Evolutionary conservation across 2,329 filamentous ascomycete species (phyloP).

Genomic region (Penicillium aurantiogriseum): DNA sequence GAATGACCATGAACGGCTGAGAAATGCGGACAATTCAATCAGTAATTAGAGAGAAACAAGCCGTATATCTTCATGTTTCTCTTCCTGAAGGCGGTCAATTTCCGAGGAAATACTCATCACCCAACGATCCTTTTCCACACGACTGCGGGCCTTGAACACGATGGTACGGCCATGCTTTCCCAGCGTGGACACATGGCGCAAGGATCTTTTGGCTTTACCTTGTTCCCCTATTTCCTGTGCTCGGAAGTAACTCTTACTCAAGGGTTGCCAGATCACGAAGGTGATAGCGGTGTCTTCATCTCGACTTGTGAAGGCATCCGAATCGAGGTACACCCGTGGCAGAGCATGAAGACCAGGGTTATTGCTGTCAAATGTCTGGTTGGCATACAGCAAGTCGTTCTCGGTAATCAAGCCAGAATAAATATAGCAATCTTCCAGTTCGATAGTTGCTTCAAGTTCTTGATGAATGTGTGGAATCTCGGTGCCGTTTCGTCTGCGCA

Average conservation of each 20-base stretch:
- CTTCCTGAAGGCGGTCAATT: conserved; percentile 59
- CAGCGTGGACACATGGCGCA: conserved; percentile 60
- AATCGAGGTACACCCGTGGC: conserved; percentile 57
- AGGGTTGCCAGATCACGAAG: conserved; percentile 65
- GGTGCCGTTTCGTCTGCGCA: conserved; percentile 56
- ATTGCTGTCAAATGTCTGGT: conserved; percentile 63
- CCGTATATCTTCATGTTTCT: conserved; percentile 50
- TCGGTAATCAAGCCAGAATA: conserved; percentile 64
- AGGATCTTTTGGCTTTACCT: conserved; percentile 44
- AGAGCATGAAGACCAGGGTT: conserved; percentile 59
- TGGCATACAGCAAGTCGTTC: conserved; percentile 62
- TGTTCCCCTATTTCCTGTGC: conserved; percentile 40
- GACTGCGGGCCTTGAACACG: conserved; percentile 64
- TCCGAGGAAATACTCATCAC: conserved; percentile 64
- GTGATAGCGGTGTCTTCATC: conserved; percentile 67
- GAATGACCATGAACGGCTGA: conserved; percentile 3
- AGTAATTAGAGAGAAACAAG: conserved; percentile 33
- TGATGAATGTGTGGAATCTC: conserved; percentile 61
- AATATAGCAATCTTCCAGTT: conserved; percentile 63
- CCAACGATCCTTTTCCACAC: conserved; percentile 67
- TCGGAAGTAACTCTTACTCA: conserved; percentile 56
- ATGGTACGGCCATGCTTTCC: conserved; percentile 61
- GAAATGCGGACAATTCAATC: not conserved
- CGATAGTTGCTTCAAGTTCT: conserved; percentile 58
- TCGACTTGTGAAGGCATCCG: conserved; percentile 60